phyloP scores from a whole-genome alignment of 805 yeast genomes.

The Candida easanensis region DNA sequence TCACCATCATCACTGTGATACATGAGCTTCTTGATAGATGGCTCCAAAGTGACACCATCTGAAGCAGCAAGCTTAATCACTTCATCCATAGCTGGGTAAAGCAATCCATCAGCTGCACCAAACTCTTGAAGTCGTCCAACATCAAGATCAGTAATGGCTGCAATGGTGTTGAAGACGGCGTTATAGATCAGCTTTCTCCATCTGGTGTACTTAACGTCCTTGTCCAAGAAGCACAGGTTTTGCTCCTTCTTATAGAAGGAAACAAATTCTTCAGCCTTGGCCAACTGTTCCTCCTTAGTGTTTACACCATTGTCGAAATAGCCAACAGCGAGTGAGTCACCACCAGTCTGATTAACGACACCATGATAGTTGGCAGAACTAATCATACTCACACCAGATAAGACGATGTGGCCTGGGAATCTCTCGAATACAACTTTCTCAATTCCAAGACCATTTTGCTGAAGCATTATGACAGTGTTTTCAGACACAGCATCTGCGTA shows the following conservation, averaged over 20 bases:
- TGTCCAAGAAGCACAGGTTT: constrained; percentile 39
- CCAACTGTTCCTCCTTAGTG: constrained; percentile 22
- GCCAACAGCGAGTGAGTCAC: constrained; percentile 45
- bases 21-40: constrained; percentile 45
- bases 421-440: constrained; percentile 49
- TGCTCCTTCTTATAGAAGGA: constrained; percentile 42
- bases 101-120: constrained; percentile 40
- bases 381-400: constrained; percentile 63
- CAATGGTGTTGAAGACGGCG: constrained; percentile 60
- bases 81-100: constrained; percentile 67
- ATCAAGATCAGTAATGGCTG: constrained; percentile 58
- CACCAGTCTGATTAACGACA: constrained; percentile 41
- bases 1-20: constrained; percentile 57
- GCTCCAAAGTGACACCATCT: constrained; percentile 58
- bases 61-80: constrained; percentile 63
- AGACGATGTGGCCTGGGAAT: constrained; percentile 48
- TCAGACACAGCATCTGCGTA: constrained; percentile 46
- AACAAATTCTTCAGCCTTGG: constrained; percentile 43
- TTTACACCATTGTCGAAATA: constrained; percentile 42
- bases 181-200: constrained; percentile 72
- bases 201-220: constrained; percentile 49
- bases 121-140: constrained; percentile 49
- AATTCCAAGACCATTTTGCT: constrained; percentile 64
- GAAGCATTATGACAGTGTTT: constrained; percentile 48
- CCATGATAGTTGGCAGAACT: constrained; percentile 51